These are phyloP conservation scores for Plasmodium gallinaceum DNA, from an alignment of 169 alveolate species.

Conservation along the genomic window DNA sequence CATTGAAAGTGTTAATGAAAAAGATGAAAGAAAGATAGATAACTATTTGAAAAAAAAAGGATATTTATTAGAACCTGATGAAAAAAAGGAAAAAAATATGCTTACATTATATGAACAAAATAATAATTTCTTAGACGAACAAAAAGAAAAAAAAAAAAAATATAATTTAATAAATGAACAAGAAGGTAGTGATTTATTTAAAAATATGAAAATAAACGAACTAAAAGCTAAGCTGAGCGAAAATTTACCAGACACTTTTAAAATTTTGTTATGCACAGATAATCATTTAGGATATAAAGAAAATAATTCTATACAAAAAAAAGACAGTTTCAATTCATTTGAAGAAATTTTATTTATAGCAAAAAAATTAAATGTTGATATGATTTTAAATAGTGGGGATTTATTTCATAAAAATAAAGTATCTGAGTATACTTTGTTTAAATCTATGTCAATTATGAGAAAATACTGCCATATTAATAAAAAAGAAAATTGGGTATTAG, in stretches of 20 bases:
- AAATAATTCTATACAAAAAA: constrained; percentile 88
- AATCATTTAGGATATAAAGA: constrained; percentile 96
- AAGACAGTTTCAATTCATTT: constrained; percentile 94
- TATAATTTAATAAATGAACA: constrained; percentile 15
- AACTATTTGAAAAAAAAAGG: no score
- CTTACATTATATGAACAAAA: no score
- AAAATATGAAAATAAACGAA: constrained; percentile 1
- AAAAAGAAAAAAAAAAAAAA: constrained; percentile 2
- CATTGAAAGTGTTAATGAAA: no score
- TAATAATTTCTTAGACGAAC: background rate
- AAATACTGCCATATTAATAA: constrained; percentile 38
- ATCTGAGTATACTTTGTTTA: constrained; percentile 78
- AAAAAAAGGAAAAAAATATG: no score
- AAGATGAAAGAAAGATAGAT: no score
- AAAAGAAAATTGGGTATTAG: background rate
- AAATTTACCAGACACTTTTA: constrained; percentile 82
- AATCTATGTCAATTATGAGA: constrained; percentile 48
- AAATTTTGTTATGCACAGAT: constrained; percentile 94
- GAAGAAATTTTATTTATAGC: constrained; percentile 95
- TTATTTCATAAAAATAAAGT: constrained; percentile 96
- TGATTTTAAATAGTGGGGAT: constrained; percentile 96
- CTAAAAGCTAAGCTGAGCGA: constrained; percentile 3
- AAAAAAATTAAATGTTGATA: constrained; percentile 90
- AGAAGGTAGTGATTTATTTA: background rate
- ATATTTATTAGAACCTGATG: no score